A percentile compares a stretch with the other conserved stretches of the same genome.
Conservation (phyloP, 2,329 filamentous ascomycete species). For the Fusarium sp. region DNA sequence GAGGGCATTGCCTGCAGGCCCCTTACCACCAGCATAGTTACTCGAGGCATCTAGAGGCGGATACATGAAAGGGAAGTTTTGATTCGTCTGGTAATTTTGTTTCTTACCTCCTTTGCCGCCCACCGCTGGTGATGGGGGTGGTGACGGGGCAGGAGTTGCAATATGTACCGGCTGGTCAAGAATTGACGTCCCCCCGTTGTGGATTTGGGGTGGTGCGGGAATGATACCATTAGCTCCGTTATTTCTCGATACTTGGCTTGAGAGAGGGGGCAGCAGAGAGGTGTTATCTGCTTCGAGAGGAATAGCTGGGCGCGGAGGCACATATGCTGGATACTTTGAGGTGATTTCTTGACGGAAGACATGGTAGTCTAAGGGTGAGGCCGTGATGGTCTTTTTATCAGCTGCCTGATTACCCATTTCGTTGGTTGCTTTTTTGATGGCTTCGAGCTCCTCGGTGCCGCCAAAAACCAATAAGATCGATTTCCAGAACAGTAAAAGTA, state of each 20-base stretch:
- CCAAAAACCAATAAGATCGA: slow-evolving; percentile 87
- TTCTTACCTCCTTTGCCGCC: slow-evolving; percentile 97
- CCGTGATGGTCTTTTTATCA: slow-evolving; percentile 83
- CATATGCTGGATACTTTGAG: slow-evolving; percentile 97
- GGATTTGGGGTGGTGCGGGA: slow-evolving; percentile 63
- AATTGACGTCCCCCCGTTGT: slow-evolving; percentile 77
- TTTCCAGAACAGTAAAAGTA: slow-evolving; percentile 92
- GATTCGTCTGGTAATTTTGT: slow-evolving; percentile 99
- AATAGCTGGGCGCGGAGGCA: slow-evolving; percentile 84
- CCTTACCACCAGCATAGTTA: slow-evolving; percentile 91
- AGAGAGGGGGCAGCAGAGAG: slow-evolving; percentile 86
- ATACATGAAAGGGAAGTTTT: slow-evolving; percentile 98
- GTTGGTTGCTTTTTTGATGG: slow-evolving; percentile 77
- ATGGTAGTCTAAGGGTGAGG: slow-evolving; percentile 95
- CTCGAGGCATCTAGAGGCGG: slow-evolving; percentile 89
- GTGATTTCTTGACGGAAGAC: slow-evolving; percentile 96
- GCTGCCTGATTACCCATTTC: slow-evolving; percentile 69
- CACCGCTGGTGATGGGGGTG: slow-evolving; percentile 86
- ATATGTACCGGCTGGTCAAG: slow-evolving; percentile 97
- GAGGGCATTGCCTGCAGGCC: slow-evolving; percentile 77
- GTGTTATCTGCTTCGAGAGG: slow-evolving; percentile 91
- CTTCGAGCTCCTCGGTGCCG: slow-evolving; percentile 76
- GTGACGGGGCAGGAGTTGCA: slow-evolving; percentile 95
- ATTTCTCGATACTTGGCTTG: slow-evolving; percentile 75
- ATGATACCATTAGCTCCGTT: slow-evolving; percentile 72